Conservation (phyloP, 1,284 basidiomycete genomes). For the Inonotus obliquus region DNA sequence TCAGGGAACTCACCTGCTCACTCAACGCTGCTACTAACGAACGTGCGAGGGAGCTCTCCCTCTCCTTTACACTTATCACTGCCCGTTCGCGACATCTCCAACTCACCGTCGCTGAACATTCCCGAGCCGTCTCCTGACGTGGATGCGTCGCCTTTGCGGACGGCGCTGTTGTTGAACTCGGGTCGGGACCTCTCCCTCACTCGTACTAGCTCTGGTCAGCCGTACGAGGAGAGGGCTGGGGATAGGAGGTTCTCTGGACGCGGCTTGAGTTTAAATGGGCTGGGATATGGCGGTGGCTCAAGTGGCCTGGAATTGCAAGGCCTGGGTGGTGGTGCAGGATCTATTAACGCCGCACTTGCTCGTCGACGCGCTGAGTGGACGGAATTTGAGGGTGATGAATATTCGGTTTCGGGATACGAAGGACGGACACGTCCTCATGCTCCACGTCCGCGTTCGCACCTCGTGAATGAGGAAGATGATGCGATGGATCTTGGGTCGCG, state of each 20-base stretch:
- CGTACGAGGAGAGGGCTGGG: background rate
- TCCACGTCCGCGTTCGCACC: background rate
- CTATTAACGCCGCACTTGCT: background rate
- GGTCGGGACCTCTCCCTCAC: background rate
- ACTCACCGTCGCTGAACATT: background rate
- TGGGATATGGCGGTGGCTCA: background rate
- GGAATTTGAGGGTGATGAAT: constrained; percentile 8
- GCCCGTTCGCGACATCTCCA: background rate
- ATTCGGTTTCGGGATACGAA: background rate
- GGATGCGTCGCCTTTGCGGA: background rate
- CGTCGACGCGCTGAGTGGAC: constrained; percentile 10
- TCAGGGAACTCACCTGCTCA: background rate
- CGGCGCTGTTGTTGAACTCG: background rate
- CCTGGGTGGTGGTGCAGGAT: background rate
- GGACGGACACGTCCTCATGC: background rate
- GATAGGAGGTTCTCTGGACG: background rate
- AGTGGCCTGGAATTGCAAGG: background rate
- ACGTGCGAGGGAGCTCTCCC: background rate
- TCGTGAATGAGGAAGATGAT: background rate
- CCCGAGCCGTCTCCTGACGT: background rate
- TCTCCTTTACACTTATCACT: background rate
- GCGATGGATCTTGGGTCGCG: background rate
- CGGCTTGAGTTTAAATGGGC: background rate
- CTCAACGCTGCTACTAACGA: background rate
- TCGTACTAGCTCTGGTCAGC: background rate